Base-by-base conservation (phyloP, 169 alveolate genomes). In the Plasmodium reichenowi region DNA sequence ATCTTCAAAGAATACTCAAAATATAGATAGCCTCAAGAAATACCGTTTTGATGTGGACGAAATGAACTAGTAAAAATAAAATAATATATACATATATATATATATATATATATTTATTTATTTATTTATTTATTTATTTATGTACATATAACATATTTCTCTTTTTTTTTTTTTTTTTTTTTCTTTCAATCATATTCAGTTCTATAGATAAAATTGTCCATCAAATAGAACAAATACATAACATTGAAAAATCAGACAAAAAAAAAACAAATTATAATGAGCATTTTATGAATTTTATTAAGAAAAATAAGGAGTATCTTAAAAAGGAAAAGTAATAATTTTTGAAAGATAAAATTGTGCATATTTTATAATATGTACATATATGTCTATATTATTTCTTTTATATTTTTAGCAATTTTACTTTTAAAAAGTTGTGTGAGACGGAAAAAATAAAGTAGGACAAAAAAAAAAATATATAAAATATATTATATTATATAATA, bases 141-240 rank as follows among this genome's bases (percentile, higher is more conserved):
- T 38, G 47, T 38, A 38, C 9, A 38, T 38, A 7, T 5, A 38
- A 38, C 47, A 38, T 38, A 38, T 38, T 38, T 38, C 47, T 38
- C 10, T 9, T 38, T 17, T 43, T 24, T 24, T 24, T 24, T 1
- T 48, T 22, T 47, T n/a, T 67, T 12, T 43, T 29, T 43, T 67
- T 38, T 7, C 7, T 38, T 9, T 5, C 47, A 38, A 38, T 38
- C 7, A 38, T 24, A 45, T 70, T 13, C 70, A 78, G 89, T 59
- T 54, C 89, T 47, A 66, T 78, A 78, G 89, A 78, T 45, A 78
- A 78, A 78, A 78, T 64, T 29, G 43, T 78, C 15, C 89, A 78
- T 29, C 78, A 64, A 15, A 3, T 78, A 29, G 89, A 70, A 45
- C 64, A 66, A 48, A 20, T 78, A 58, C 29, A 24, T n/a, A 63